A percentile compares a stretch with the other conserved stretches of the same genome.
phyloP scores from a whole-genome alignment of 2,329 filamentous ascomycete species.

The Pseudocercospora fuligena region DNA sequence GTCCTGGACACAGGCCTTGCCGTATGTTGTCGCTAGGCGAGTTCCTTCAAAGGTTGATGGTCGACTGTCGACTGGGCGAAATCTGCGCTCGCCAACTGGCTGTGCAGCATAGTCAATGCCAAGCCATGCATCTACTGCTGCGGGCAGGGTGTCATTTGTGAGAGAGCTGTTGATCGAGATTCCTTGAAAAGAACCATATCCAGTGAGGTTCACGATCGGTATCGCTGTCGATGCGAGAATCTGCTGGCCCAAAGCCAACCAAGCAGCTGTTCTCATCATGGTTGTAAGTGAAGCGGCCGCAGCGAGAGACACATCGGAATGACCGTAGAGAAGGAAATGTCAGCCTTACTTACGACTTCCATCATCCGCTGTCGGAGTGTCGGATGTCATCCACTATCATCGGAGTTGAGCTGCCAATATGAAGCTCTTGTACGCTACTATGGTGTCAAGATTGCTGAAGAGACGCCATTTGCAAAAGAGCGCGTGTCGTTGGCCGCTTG shows the following conservation, averaged over 20 bases:
- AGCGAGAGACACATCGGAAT: neutral
- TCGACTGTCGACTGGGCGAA: slow-evolving; percentile 47
- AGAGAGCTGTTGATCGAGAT: slow-evolving; percentile 22
- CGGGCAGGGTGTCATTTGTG: slow-evolving; percentile 24
- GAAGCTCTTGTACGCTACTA: neutral
- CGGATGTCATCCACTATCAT: neutral
- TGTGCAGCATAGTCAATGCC: slow-evolving; percentile 48
- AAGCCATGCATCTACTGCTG: slow-evolving; percentile 40
- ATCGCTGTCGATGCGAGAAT: slow-evolving; percentile 15
- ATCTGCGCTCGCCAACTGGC: slow-evolving; percentile 58
- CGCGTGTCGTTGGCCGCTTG: neutral
- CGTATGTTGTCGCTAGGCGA: slow-evolving; percentile 22
- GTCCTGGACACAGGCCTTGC: slow-evolving; percentile 27
- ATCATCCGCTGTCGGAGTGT: neutral
- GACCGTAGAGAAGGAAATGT: neutral
- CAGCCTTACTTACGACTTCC: slow-evolving; percentile 1
- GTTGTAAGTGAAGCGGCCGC: neutral
- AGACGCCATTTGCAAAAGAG: neutral
- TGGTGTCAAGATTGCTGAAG: neutral
- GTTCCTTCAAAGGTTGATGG: slow-evolving; percentile 31
- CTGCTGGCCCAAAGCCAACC: slow-evolving; percentile 38
- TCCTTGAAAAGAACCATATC: slow-evolving; percentile 26
- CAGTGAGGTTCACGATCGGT: slow-evolving; percentile 19
- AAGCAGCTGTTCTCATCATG: slow-evolving; percentile 17
- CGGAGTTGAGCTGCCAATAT: neutral